Evolutionary conservation across 2,329 filamentous ascomycete genomes (phyloP), one percentile per base, ranked within the genome.

Genomic region (Aspergillus persii): DNA sequence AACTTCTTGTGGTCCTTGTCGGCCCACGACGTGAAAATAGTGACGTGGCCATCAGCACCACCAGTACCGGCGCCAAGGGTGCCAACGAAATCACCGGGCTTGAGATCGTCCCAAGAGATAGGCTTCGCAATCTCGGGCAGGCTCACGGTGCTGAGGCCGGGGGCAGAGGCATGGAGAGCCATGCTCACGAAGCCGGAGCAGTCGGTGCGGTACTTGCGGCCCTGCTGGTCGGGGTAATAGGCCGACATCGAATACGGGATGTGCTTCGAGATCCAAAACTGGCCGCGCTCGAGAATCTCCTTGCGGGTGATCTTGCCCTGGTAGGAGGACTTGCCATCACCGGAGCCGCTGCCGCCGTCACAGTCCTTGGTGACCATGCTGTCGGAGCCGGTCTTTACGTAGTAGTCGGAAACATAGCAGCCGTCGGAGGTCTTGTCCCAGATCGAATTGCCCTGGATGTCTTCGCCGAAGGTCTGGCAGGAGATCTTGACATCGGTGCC

Each of bases 391-490:
- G 68, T 69, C 54, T 66, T 66, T 18, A 69, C 65, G 44, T 69
- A 69, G 66, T 66, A 69, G 57, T 69, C 68, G 29, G 63, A 56
- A 18, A 69, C 65, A 27, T 66, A 69, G 62, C 68, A 69, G 55
- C 61, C 61, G 58, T 69, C 67, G 11, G 63, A 50, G 3, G 67
- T 69, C 53, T 68, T 62, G 56, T 68, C 67, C 68, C 68, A 69
- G 54, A 69, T 59, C 3, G 29, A 52, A 53, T 64, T 63, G 5
- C 63, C 66, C 9, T 56, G 58, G 52, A 69, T 29, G 23, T 54
- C 39, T 9, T 61, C 60, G n/a, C 64, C 63, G 8, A 54, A 26
- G 3, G 61, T 58, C 48, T 66, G 64, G 55, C 64, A 66, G 12
- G n/a, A 23, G 5, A 50, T 8, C 48, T 50, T 29, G 12, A 50